A percentile compares a stretch with the other conserved stretches of the same genome.
These are phyloP conservation scores for Hirsutella rhossiliensis DNA, from an alignment of 2,329 filamentous ascomycete genomes.

Conservation along the genomic window DNA sequence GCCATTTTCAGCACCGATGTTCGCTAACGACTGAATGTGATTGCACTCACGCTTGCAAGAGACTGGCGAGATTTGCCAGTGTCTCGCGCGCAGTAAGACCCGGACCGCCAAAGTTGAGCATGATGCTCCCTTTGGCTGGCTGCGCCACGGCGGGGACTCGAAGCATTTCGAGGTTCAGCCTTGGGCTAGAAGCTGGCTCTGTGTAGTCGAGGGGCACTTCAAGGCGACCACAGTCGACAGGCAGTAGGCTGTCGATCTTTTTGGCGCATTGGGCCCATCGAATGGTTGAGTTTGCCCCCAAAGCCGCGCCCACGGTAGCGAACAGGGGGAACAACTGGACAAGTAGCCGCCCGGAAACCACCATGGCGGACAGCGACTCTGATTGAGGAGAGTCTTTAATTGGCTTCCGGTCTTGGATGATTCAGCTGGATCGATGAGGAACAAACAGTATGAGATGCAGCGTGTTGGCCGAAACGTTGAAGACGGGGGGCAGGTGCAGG, in stretches of 20 bases:
- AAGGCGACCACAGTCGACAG: not conserved
- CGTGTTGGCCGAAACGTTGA: too few relatives aligned
- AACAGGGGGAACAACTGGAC: not conserved
- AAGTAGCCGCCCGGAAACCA: too few relatives aligned
- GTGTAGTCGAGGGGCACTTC: conserved; percentile 5
- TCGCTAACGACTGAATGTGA: not conserved
- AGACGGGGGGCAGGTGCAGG: too few relatives aligned
- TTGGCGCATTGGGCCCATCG: not conserved
- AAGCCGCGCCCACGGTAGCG: not conserved
- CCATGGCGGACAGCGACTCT: too few relatives aligned
- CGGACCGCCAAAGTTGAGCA: conserved; percentile 12
- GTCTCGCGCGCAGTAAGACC: conserved; percentile 1
- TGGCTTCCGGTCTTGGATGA: too few relatives aligned
- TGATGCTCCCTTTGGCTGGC: conserved; percentile 15
- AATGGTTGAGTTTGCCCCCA: not conserved
- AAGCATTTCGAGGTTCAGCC: conserved; percentile 5
- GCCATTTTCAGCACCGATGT: not conserved
- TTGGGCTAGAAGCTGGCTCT: not conserved
- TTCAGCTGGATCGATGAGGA: too few relatives aligned
- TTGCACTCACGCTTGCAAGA: conserved; percentile 5
- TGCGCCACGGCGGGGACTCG: conserved; percentile 4
- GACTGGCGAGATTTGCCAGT: not conserved
- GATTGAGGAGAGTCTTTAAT: too few relatives aligned
- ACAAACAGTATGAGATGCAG: too few relatives aligned
- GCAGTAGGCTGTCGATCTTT: not conserved